A percentile compares a stretch with the other conserved stretches of the same genome.
Conservation (phyloP, 2,329 filamentous ascomycete genomes). For the Epichloe glyceriae region DNA sequence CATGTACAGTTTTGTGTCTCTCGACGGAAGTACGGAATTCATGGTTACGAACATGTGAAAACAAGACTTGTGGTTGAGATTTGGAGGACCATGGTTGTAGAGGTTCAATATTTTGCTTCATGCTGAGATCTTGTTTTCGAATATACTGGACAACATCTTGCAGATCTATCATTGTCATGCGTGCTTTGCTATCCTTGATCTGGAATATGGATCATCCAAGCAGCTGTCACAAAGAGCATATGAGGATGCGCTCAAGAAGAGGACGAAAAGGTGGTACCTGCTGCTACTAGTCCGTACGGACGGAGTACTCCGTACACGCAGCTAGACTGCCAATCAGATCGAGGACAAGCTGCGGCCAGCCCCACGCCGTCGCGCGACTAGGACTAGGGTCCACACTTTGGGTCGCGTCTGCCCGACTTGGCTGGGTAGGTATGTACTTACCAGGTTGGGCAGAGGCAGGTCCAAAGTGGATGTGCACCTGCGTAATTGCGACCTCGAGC, state of each 20-base stretch:
- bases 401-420: background rate
- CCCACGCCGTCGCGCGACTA: background rate
- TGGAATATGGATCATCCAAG: no score
- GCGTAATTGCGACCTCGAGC: background rate
- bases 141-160: no score
- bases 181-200: no score
- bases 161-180: no score
- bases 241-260: no score
- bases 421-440: background rate
- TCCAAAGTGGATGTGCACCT: background rate
- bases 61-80: background rate
- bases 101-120: background rate
- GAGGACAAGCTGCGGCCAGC: no score
- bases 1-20: background rate
- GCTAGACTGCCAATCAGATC: no score
- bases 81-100: background rate
- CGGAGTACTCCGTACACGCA: no score
- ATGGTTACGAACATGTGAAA: background rate
- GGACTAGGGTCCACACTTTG: background rate
- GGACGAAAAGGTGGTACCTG: no score
- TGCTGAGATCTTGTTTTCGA: no score
- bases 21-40: background rate
- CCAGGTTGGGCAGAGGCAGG: background rate
- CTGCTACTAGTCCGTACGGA: no score
- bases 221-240: no score